phyloP scores from a whole-genome alignment of 2,329 filamentous ascomycete genomes.

The Hypoxylon sp. region DNA sequence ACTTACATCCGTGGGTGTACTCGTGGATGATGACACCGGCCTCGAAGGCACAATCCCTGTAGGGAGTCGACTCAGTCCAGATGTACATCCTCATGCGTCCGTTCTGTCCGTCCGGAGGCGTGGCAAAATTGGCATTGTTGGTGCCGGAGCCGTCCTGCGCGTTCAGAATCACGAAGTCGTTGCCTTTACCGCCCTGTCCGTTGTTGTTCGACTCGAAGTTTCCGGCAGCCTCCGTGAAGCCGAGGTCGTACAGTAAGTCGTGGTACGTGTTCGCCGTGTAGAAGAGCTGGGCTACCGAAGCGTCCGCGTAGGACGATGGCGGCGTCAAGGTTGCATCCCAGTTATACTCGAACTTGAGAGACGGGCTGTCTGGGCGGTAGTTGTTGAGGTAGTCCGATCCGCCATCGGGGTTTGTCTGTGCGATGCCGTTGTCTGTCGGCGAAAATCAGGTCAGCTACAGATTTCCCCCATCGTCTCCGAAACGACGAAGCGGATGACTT shows the following conservation, averaged over 20 bases:
- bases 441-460: slow-evolving; percentile 18
- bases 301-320: slow-evolving; percentile 64
- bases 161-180: slow-evolving; percentile 69
- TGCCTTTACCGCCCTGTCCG: slow-evolving; percentile 64
- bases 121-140: slow-evolving; percentile 72
- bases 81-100: slow-evolving; percentile 73
- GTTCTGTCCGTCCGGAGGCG: slow-evolving; percentile 65
- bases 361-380: slow-evolving; percentile 63
- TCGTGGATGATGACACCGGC: slow-evolving; percentile 73
- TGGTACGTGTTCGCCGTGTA: slow-evolving; percentile 73
- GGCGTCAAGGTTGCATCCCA: slow-evolving; percentile 56
- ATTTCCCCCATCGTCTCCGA: background rate
- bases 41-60: slow-evolving; percentile 71
- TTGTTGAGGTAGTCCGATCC: slow-evolving; percentile 62
- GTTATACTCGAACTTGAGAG: slow-evolving; percentile 64
- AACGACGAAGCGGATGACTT: background rate
- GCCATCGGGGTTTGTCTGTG: slow-evolving; percentile 66
- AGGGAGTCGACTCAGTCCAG: slow-evolving; percentile 64
- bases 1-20: slow-evolving; percentile 66
- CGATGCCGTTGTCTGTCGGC: slow-evolving; percentile 66
- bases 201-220: slow-evolving; percentile 74
- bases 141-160: slow-evolving; percentile 68
- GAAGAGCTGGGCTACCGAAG: slow-evolving; percentile 71
- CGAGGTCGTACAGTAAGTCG: slow-evolving; percentile 70
- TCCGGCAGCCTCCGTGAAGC: slow-evolving; percentile 70